These are phyloP conservation scores for Hevea brasiliensis DNA, from an alignment of 345 rosid genomes.

Conservation along the genomic window DNA sequence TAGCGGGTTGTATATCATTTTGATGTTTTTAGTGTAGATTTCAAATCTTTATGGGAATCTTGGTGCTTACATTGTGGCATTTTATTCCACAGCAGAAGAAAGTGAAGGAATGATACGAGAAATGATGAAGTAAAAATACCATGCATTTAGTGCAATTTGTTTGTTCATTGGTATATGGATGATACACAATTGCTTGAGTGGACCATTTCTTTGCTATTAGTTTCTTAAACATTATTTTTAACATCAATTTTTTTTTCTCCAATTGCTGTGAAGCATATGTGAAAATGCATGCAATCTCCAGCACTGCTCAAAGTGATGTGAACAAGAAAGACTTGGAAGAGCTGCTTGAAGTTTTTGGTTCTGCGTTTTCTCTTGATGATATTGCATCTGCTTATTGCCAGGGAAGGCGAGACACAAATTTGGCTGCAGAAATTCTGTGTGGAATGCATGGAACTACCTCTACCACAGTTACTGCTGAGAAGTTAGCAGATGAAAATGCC, in stretches of 20 bases:
- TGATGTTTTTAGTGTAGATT: too few species aligned
- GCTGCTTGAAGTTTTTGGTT: slow-evolving; percentile 48
- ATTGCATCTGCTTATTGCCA: slow-evolving; percentile 45
- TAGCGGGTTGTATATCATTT: too few species aligned
- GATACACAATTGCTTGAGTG: neutral
- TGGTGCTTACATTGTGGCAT: too few species aligned
- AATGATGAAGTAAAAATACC: too few species aligned
- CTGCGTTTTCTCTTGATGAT: slow-evolving; percentile 48
- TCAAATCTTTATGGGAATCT: too few species aligned
- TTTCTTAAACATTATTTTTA: neutral
- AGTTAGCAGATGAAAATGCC: slow-evolving; percentile 12
- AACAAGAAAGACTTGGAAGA: slow-evolving; percentile 38
- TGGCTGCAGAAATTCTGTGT: slow-evolving; percentile 47
- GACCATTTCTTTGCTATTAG: neutral
- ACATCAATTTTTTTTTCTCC: neutral
- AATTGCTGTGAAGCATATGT: slow-evolving; percentile 12
- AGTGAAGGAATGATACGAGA: too few species aligned
- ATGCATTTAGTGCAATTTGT: neutral
- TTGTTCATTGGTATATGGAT: neutral
- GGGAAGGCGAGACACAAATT: slow-evolving; percentile 33
- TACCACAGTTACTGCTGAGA: neutral
- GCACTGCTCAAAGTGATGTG: slow-evolving; percentile 28
- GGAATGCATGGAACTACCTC: slow-evolving; percentile 24
- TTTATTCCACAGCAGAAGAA: too few species aligned
- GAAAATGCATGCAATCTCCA: slow-evolving; percentile 28